Conservation (phyloP, 345 rosid genomes). For the Aquilaria sinensis region DNA sequence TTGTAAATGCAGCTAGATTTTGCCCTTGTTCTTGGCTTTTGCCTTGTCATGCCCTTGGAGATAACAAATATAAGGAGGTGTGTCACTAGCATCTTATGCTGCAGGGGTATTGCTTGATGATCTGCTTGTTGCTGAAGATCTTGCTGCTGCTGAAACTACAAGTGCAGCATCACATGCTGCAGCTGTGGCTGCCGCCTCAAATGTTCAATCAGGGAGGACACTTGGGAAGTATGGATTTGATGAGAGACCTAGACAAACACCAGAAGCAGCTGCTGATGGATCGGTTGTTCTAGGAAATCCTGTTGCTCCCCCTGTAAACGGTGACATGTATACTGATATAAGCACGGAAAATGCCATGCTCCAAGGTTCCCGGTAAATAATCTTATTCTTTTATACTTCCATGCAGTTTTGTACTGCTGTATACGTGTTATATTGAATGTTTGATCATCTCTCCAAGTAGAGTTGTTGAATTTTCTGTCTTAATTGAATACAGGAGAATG, state of each 20-base stretch:
- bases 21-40: too few relatives aligned
- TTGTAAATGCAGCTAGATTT: too few relatives aligned
- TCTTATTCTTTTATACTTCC: constrained; percentile 2
- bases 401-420: constrained; percentile 6
- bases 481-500: constrained; percentile 46
- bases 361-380: constrained; percentile 57
- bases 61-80: too few relatives aligned
- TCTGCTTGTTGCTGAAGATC: constrained; percentile 90
- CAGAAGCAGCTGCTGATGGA: constrained; percentile 62
- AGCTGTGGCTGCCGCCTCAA: constrained; percentile 58
- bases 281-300: constrained; percentile 78
- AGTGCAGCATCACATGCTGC: constrained; percentile 86
- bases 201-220: constrained; percentile 36
- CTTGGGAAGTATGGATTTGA: constrained; percentile 75
- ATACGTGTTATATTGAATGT: not conserved
- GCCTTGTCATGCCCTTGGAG: too few relatives aligned
- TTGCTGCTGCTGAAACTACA: constrained; percentile 79
- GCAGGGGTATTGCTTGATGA: constrained; percentile 89
- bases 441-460: not conserved
- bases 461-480: not conserved
- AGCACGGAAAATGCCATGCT: constrained; percentile 81
- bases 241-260: constrained; percentile 58
- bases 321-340: constrained; percentile 79
- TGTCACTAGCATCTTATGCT: constrained; percentile 6
- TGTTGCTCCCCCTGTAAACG: constrained; percentile 82